These are phyloP conservation scores for Trichoderma lentiforme DNA, from an alignment of 2,329 filamentous ascomycete species.

Conservation along the genomic window DNA sequence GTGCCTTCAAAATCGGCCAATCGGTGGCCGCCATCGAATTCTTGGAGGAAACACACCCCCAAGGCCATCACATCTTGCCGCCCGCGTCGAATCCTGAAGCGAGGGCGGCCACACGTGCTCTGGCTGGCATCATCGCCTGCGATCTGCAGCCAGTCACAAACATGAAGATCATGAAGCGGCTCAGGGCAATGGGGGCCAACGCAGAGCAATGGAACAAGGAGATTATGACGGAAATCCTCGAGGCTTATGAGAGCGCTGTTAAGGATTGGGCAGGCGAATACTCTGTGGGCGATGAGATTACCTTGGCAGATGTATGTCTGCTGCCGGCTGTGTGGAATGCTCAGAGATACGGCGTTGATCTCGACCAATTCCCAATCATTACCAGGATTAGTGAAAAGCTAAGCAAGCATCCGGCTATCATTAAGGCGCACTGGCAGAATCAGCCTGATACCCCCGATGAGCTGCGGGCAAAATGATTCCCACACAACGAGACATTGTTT, in stretches of 20 bases:
- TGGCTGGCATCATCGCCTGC: slow-evolving; percentile 52
- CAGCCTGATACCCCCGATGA: slow-evolving; percentile 49
- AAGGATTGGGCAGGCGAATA: slow-evolving; percentile 44
- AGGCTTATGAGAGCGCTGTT: slow-evolving; percentile 51
- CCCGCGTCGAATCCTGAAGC: slow-evolving; percentile 39
- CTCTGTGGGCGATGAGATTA: slow-evolving; percentile 54
- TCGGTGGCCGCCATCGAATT: slow-evolving; percentile 61
- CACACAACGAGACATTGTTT: not conserved
- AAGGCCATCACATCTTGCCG: slow-evolving; percentile 44
- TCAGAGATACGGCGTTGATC: slow-evolving; percentile 51
- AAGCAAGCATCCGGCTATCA: slow-evolving; percentile 48
- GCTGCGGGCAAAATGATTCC: slow-evolving; percentile 20
- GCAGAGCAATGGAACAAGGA: slow-evolving; percentile 49
- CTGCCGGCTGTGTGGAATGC: slow-evolving; percentile 58
- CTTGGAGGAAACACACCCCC: slow-evolving; percentile 53
- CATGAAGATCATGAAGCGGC: slow-evolving; percentile 47
- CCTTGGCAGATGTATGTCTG: slow-evolving; percentile 56
- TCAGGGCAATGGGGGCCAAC: slow-evolving; percentile 43
- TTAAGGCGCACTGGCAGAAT: slow-evolving; percentile 49
- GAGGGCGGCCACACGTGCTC: slow-evolving; percentile 50
- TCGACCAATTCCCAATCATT: slow-evolving; percentile 47
- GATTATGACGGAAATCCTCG: slow-evolving; percentile 51
- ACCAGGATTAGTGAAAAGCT: slow-evolving; percentile 44
- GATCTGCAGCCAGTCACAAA: slow-evolving; percentile 63
- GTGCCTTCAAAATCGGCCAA: slow-evolving; percentile 47